phyloP scores from a whole-genome alignment of 352 stramenopile species.

The Thalassiosira exigua region DNA sequence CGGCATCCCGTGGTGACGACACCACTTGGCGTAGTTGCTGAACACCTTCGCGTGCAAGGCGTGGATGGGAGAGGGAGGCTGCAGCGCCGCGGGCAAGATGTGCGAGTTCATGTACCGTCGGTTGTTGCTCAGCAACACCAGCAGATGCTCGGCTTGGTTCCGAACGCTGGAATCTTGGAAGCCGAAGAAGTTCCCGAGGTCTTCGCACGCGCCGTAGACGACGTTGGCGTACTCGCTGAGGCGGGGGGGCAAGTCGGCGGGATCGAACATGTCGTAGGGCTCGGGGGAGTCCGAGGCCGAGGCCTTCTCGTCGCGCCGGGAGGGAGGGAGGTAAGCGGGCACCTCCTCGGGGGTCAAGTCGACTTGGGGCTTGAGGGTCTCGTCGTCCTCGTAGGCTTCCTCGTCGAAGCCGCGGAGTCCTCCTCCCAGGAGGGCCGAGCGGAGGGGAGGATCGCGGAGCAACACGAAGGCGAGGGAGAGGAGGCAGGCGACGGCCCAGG shows the following conservation, averaged over 20 bases:
- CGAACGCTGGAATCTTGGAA: slow-evolving; percentile 90
- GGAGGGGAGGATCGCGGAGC: slow-evolving; percentile 32
- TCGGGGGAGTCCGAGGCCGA: slow-evolving; percentile 33
- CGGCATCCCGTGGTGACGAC: slow-evolving; percentile 89
- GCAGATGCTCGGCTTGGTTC: slow-evolving; percentile 97
- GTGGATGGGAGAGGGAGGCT: slow-evolving; percentile 86
- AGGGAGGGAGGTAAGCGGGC: slow-evolving; percentile 38
- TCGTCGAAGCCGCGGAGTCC: slow-evolving; percentile 43
- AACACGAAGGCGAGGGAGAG: slow-evolving; percentile 10
- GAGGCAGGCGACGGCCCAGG: slow-evolving; percentile 15
- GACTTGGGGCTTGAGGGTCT: slow-evolving; percentile 46
- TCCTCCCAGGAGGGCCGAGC: slow-evolving; percentile 3
- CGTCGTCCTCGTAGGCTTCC: slow-evolving; percentile 22
- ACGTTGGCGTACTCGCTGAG: slow-evolving; percentile 86
- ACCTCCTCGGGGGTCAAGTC: slow-evolving; percentile 30
- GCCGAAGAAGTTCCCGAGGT: slow-evolving; percentile 93
- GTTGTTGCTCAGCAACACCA: slow-evolving; percentile 95
- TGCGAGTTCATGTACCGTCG: slow-evolving; percentile 86
- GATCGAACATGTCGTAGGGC: slow-evolving; percentile 87
- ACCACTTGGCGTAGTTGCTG: slow-evolving; percentile 93
- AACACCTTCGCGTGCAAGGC: slow-evolving; percentile 93
- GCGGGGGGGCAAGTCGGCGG: slow-evolving; percentile 79
- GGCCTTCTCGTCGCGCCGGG: no score
- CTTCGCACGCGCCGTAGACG: slow-evolving; percentile 89
- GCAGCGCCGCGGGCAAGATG: slow-evolving; percentile 79